Percentiles rank a stretch among this genome's conserved stretches.
Evolutionary conservation across 306 rosid species (phyloP).

Genomic region (Gastrolobium bilobum): DNA sequence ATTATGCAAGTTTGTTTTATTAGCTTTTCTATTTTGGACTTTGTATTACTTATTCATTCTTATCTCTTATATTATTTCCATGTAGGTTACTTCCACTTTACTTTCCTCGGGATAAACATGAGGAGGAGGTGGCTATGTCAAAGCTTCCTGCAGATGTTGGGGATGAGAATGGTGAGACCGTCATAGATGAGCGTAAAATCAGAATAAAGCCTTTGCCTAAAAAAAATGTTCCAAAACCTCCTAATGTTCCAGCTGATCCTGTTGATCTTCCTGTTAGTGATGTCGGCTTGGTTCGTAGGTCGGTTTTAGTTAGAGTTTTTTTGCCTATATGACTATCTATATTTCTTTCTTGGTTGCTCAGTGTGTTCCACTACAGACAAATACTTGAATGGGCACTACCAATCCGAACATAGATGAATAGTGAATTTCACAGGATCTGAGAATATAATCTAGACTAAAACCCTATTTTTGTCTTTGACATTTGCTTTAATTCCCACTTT

Average conservation of each 20-base stretch:
- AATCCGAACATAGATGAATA: conserved; percentile 32
- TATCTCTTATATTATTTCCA: conserved; percentile 35
- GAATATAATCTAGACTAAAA: conserved; percentile 21
- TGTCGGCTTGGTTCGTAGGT: conserved; percentile 81
- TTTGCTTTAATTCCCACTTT: conserved; percentile 3
- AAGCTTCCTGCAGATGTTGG: conserved; percentile 99
- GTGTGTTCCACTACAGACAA: conserved; percentile 8
- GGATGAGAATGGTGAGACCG: conserved; percentile 98
- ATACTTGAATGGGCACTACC: conserved; percentile 31
- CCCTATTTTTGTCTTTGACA: neutral
- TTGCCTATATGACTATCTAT: neutral
- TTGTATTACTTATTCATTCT: conserved; percentile 35
- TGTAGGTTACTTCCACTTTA: conserved; percentile 95
- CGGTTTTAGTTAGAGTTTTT: conserved; percentile 40
- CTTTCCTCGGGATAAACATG: conserved; percentile 96
- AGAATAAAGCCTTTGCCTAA: conserved; percentile 95
- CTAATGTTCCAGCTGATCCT: conserved; percentile 60
- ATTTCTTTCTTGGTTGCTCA: conserved; percentile 34
- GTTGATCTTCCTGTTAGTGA: conserved; percentile 83
- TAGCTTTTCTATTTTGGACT: conserved; percentile 32
- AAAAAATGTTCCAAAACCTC: conserved; percentile 62
- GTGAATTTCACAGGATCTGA: conserved; percentile 19
- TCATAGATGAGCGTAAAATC: conserved; percentile 95
- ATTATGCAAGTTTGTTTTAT: neutral
- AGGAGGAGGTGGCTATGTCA: conserved; percentile 86